Base-by-base conservation (phyloP, 768 basidiomycete genomes). In the Leccinum broughii region DNA sequence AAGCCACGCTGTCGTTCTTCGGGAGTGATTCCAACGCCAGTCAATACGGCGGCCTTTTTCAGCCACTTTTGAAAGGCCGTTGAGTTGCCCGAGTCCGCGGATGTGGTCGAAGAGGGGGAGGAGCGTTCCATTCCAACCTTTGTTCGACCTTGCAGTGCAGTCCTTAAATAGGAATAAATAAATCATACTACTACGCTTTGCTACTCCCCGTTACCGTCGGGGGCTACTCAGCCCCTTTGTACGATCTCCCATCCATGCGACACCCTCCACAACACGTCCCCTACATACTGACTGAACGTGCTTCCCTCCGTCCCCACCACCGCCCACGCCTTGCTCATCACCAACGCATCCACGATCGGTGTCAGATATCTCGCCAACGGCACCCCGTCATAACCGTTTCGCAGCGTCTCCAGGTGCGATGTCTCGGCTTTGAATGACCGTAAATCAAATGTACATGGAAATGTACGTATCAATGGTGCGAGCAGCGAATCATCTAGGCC, bases 251-350 rank as follows among this genome's bases (percentile, higher is more conserved):
- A 74, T 0, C 79, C 80, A 65, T 86, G 86, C 70, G 83, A 81
- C 54, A 70, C 78, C 67, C 81, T 77, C 87, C 89, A 89, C 62
- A 92, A 67, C 26, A 90, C 83, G 59, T 90, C 86, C 58, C 78
- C 75, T 20, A 89, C 81, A 63, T 86, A 93, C 56, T 77, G 74
- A 70, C 88, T 89, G 64, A 91, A 93, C 32, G 92, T 92, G 66
- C 89, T 92, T 57, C 83, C 81, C 56, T 84, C 81, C 13, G 90
- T 93, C 2, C 88, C 89, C 0, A 87, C 82, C 32, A 90, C 80
- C 15, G 67, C 75, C 70, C 78, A 73, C 0, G 85, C 87, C 55
- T 79, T 78, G 3, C 83, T 83, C 15, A 84, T 82, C 32, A 94
- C 81, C 75, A 90, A 77, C 6, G 86, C 89, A 68, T 92, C 90